A percentile compares a stretch with the other conserved stretches of the same genome.
These are phyloP conservation scores for Melaleuca alternifolia DNA, from an alignment of 345 rosid species.

Conservation along the genomic window DNA sequence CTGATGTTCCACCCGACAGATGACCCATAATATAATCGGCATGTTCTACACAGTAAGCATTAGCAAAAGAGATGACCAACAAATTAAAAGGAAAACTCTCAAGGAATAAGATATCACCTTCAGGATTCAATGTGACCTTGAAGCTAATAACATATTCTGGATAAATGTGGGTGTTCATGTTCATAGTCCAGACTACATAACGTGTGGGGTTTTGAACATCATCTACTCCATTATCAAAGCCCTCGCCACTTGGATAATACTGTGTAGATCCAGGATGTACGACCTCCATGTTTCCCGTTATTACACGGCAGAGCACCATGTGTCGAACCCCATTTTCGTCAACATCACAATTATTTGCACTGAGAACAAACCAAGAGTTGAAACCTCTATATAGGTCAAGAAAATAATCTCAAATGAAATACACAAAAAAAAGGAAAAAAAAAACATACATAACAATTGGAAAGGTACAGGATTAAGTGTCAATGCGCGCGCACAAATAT, in stretches of 20 bases:
- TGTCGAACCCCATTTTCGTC: conserved; percentile 32
- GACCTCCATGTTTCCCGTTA: conserved; percentile 39
- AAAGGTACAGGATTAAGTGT: not conserved
- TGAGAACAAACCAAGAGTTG: conserved; percentile 13
- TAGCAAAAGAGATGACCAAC: not conserved
- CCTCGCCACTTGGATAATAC: conserved; percentile 29
- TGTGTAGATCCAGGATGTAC: conserved; percentile 21
- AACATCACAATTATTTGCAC: conserved; percentile 32
- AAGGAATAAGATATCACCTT: conserved; percentile 30
- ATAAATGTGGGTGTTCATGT: conserved; percentile 38
- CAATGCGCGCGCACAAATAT: not conserved
- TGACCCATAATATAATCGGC: conserved; percentile 4
- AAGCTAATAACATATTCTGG: conserved; percentile 43
- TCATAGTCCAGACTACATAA: conserved; percentile 39
- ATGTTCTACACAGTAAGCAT: not conserved
- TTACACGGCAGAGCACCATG: conserved; percentile 30
- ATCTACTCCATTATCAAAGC: conserved; percentile 54
- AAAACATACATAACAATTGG: not conserved
- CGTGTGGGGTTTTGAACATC: conserved; percentile 24
- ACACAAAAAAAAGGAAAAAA: not conserved
- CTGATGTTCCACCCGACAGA: conserved; percentile 12
- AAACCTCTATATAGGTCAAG: not conserved
- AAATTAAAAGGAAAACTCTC: not conserved
- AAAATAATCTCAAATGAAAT: not conserved
- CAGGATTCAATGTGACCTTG: conserved; percentile 9